Conservation (phyloP, 2,329 filamentous ascomycete genomes). For the Cytospora paraplurivora region DNA sequence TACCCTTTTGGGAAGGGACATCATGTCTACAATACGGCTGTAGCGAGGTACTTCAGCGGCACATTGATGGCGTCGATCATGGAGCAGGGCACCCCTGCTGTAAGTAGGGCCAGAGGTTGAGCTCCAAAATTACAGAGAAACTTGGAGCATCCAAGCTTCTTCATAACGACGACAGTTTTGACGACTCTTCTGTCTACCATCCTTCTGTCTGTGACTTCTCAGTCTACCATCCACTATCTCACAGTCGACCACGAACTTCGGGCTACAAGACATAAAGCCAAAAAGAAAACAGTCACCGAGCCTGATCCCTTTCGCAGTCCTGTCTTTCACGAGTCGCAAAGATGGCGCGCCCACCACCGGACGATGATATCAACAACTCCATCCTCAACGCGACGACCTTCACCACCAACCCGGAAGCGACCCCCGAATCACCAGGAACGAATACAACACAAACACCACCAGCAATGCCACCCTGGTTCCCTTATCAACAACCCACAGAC, state of each 20-base stretch:
- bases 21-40: neutral
- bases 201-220: too few species aligned
- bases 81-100: too few species aligned
- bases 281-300: neutral
- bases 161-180: neutral
- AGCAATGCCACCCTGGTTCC: neutral
- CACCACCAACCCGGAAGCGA: constrained; percentile 4
- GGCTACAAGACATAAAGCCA: neutral
- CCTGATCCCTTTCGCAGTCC: neutral
- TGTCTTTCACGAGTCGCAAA: neutral
- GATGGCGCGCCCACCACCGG: constrained; percentile 4
- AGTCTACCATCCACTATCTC: too few species aligned
- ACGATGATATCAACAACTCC: constrained; percentile 1
- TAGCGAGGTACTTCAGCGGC: neutral
- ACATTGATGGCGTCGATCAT: neutral
- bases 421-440: neutral
- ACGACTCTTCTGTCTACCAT: neutral
- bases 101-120: neutral
- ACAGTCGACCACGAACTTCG: too few species aligned
- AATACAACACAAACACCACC: neutral
- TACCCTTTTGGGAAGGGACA: neutral
- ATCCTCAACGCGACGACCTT: constrained; percentile 1
- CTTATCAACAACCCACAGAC: neutral
- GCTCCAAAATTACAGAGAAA: neutral
- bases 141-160: neutral